Evolutionary conservation across 2,329 filamentous ascomycete species (phyloP).

Genomic region (Aureobasidium zeae): DNA sequence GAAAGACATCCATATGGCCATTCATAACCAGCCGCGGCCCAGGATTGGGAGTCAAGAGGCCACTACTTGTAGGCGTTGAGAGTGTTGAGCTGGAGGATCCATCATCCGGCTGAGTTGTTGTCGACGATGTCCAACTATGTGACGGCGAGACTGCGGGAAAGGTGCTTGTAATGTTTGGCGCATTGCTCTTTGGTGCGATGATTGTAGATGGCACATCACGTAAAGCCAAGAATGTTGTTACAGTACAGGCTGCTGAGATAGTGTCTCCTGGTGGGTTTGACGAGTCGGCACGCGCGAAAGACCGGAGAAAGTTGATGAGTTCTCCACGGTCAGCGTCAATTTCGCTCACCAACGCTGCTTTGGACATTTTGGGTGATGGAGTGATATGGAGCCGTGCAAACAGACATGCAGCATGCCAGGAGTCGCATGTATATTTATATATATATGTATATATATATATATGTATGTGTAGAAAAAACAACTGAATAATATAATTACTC

Average conservation of each 20-base stretch:
- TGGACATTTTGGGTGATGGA: slow-evolving; percentile 14
- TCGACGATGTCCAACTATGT: slow-evolving; percentile 6
- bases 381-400: neutral
- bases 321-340: slow-evolving; percentile 23
- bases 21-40: slow-evolving; percentile 33
- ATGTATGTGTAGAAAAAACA: slow-evolving; percentile 1
- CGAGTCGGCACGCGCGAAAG: slow-evolving; percentile 29
- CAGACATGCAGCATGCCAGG: no score
- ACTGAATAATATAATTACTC: neutral
- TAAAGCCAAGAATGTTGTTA: slow-evolving; percentile 25
- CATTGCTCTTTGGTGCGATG: slow-evolving; percentile 26
- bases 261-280: slow-evolving; percentile 35
- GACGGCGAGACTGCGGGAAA: slow-evolving; percentile 19
- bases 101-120: slow-evolving; percentile 7
- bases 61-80: neutral
- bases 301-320: slow-evolving; percentile 28
- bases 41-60: slow-evolving; percentile 7
- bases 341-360: slow-evolving; percentile 21
- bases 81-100: neutral
- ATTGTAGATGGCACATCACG: slow-evolving; percentile 22
- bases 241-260: slow-evolving; percentile 27
- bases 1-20: slow-evolving; percentile 37
- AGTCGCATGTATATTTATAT: neutral
- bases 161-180: slow-evolving; percentile 31
- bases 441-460: neutral